Evolutionary conservation across 805 yeast genomes (phyloP).

Genomic region (Zygotorulaspora chibaensis): DNA sequence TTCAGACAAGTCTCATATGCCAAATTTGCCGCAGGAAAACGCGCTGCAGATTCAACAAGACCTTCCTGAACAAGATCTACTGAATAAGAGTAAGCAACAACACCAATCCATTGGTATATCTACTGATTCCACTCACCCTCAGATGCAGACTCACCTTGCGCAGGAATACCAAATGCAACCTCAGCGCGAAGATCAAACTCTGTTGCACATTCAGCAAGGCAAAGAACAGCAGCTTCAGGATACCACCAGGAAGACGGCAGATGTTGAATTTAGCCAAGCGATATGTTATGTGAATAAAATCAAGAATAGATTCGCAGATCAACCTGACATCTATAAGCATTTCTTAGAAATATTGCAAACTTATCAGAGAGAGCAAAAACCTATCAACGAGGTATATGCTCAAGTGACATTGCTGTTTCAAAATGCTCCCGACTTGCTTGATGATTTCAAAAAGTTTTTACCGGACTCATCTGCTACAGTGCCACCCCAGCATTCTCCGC

Average conservation of each 20-base stretch:
- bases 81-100: neutral
- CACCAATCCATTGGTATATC: neutral
- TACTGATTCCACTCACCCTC: neutral
- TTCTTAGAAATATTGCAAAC: slow-evolving; percentile 94
- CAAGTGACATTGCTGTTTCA: slow-evolving; percentile 87
- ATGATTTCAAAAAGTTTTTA: slow-evolving; percentile 90
- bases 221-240: slow-evolving; percentile 6
- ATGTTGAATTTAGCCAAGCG: slow-evolving; percentile 95
- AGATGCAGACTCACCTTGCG: slow-evolving; percentile 11
- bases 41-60: neutral
- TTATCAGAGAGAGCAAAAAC: slow-evolving; percentile 92
- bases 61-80: neutral
- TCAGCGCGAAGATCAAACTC: slow-evolving; percentile 4
- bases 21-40: slow-evolving; percentile 1
- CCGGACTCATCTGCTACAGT: slow-evolving; percentile 55
- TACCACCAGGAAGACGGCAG: slow-evolving; percentile 41
- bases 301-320: slow-evolving; percentile 86
- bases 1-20: slow-evolving; percentile 2
- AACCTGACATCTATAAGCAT: slow-evolving; percentile 93
- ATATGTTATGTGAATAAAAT: slow-evolving; percentile 94
- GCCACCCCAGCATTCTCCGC: slow-evolving; percentile 17
- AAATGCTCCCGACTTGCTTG: slow-evolving; percentile 89
- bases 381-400: slow-evolving; percentile 90
- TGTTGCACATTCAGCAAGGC: slow-evolving; percentile 3
- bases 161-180: slow-evolving; percentile 12